phyloP scores from a whole-genome alignment of 257 asterid genomes.

The Salvia miltiorrhiza region DNA sequence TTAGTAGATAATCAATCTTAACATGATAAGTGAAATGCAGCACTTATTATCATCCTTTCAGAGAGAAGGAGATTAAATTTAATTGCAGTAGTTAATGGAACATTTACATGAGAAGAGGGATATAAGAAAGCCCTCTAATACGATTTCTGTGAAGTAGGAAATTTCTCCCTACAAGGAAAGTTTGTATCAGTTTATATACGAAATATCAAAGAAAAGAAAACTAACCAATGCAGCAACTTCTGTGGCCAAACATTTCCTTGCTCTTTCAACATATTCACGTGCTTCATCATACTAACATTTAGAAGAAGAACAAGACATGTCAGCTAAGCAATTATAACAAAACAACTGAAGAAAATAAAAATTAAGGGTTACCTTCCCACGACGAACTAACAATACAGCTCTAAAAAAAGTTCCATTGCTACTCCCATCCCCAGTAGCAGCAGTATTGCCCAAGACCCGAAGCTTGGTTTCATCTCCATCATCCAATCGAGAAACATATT shows the following conservation, averaged over 20 bases:
- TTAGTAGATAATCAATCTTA: slow-evolving; percentile 5
- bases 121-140: background rate
- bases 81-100: background rate
- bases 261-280: slow-evolving; percentile 90
- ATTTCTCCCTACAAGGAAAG: background rate
- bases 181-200: background rate
- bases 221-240: slow-evolving; percentile 99
- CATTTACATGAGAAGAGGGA: background rate
- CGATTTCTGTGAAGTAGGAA: background rate
- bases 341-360: slow-evolving; percentile 13
- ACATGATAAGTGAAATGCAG: background rate
- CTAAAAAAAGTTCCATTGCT: slow-evolving; percentile 90
- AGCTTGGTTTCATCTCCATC: slow-evolving; percentile 97
- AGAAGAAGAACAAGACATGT: slow-evolving; percentile 19
- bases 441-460: slow-evolving; percentile 89
- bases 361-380: slow-evolving; percentile 64
- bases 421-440: slow-evolving; percentile 92
- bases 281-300: slow-evolving; percentile 86
- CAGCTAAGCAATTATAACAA: slow-evolving; percentile 4
- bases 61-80: background rate
- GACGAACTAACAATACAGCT: slow-evolving; percentile 89
- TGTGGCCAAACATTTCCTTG: slow-evolving; percentile 93
- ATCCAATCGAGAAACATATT: slow-evolving; percentile 92
- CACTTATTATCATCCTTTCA: background rate
- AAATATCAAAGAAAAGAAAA: slow-evolving; percentile 30